These are phyloP conservation scores for Dioscorea dumetorum DNA, from an alignment of 106 monocot genomes.

Conservation along the genomic window DNA sequence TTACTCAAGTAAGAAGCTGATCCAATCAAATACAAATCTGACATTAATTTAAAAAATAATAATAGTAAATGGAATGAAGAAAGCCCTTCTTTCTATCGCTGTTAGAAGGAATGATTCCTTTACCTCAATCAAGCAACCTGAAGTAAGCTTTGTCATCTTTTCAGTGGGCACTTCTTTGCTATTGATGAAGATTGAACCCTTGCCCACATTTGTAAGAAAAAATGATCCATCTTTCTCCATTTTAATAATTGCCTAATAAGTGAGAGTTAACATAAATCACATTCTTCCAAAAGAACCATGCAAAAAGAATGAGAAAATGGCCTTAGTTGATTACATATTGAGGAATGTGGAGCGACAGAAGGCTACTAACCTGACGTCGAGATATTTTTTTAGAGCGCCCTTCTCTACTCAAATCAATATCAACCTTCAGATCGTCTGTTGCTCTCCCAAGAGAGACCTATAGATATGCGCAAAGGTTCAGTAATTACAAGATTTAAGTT, in stretches of 20 bases:
- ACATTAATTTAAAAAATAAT: no score
- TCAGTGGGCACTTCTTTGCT: slow-evolving; percentile 63
- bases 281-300: no score
- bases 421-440: slow-evolving; percentile 71
- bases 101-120: no score
- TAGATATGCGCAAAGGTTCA: background rate
- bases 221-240: slow-evolving; percentile 77
- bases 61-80: no score
- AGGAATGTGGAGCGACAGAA: background rate
- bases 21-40: no score
- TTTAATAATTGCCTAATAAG: slow-evolving; percentile 62
- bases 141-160: slow-evolving; percentile 38
- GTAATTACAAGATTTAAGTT: no score
- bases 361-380: slow-evolving; percentile 58
- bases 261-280: no score
- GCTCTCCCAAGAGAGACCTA: slow-evolving; percentile 86
- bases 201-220: slow-evolving; percentile 65
- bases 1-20: no score
- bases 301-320: no score
- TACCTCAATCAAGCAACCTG: slow-evolving; percentile 75
- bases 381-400: slow-evolving; percentile 89
- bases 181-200: slow-evolving; percentile 59
- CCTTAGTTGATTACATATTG: no score
- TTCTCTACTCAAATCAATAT: slow-evolving; percentile 87
- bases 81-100: no score